Percentiles rank a stretch among this genome's conserved stretches.
These are phyloP conservation scores for Dorcoceras hygrometricum DNA, from an alignment of 257 asterid species.

Conservation along the genomic window DNA sequence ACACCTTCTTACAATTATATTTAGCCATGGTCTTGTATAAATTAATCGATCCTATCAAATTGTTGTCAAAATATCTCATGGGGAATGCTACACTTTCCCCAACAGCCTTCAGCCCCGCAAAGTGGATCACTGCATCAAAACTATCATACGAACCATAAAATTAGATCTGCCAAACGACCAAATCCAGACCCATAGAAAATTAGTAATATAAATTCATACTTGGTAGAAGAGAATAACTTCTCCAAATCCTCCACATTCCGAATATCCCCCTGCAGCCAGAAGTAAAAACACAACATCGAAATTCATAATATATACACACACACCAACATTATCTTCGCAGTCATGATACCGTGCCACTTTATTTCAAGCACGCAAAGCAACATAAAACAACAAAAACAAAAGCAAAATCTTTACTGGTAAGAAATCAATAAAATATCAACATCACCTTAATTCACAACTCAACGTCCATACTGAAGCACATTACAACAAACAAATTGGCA, in stretches of 20 bases:
- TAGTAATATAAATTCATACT: slow-evolving; percentile 37
- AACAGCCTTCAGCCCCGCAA: slow-evolving; percentile 97
- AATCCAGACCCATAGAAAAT: neutral
- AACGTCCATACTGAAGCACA: neutral
- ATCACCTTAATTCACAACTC: neutral
- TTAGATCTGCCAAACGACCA: neutral
- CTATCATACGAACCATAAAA: slow-evolving; percentile 29
- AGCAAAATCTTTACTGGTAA: neutral
- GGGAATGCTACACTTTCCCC: slow-evolving; percentile 93
- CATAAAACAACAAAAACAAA: neutral
- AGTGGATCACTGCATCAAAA: slow-evolving; percentile 88
- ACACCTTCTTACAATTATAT: slow-evolving; percentile 87
- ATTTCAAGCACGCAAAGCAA: no score
- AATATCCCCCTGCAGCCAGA: slow-evolving; percentile 78
- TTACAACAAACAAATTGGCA: no score
- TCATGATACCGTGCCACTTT: no score
- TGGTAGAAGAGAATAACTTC: slow-evolving; percentile 56
- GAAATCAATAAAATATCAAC: neutral
- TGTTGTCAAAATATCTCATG: slow-evolving; percentile 80
- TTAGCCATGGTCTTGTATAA: slow-evolving; percentile 72
- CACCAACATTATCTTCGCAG: no score
- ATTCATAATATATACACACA: no score
- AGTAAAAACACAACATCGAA: neutral
- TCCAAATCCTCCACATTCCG: slow-evolving; percentile 87
- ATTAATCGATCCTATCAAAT: slow-evolving; percentile 76